A percentile compares a stretch with the other conserved stretches of the same genome.
These are phyloP conservation scores for Parachlorella kessleri DNA, from an alignment of 139 green algal genomes.

Conservation along the genomic window DNA sequence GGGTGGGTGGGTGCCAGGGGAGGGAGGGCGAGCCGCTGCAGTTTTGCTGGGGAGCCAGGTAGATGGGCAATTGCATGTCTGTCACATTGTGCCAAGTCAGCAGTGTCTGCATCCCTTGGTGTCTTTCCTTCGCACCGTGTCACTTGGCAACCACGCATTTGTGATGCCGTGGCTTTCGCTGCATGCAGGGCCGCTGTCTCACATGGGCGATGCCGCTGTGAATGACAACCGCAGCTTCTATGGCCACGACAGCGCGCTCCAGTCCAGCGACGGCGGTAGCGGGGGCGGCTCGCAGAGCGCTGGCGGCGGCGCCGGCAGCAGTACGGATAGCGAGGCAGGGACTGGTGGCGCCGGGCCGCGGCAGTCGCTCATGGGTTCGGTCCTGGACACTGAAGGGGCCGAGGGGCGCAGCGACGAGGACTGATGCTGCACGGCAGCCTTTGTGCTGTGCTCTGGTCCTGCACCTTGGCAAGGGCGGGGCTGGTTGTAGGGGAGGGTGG, in stretches of 20 bases:
- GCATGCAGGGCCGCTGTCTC: neutral
- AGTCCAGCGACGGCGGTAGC: neutral
- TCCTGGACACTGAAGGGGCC: neutral
- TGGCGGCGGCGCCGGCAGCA: neutral
- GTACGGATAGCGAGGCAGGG: neutral
- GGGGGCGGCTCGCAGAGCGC: neutral
- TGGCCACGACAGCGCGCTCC: slow-evolving; percentile 2
- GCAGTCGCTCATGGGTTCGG: neutral
- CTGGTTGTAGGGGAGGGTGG: too few species aligned
- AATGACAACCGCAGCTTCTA: slow-evolving; percentile 16
- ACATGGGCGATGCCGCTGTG: neutral
- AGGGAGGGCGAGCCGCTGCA: neutral
- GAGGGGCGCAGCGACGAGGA: neutral
- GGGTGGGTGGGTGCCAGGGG: too few species aligned
- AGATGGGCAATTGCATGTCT: neutral
- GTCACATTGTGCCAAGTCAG: neutral
- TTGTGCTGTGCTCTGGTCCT: too few species aligned
- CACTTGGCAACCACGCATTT: neutral
- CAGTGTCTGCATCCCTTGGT: too few species aligned
- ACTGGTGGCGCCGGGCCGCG: neutral
- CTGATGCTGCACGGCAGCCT: too few species aligned
- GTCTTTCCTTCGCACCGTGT: too few species aligned
- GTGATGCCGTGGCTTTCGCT: neutral
- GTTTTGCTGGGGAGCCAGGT: neutral
- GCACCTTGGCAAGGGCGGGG: too few species aligned